These are phyloP conservation scores for Coniella lustricola DNA, from an alignment of 2,329 filamentous ascomycete species.

Conservation along the genomic window DNA sequence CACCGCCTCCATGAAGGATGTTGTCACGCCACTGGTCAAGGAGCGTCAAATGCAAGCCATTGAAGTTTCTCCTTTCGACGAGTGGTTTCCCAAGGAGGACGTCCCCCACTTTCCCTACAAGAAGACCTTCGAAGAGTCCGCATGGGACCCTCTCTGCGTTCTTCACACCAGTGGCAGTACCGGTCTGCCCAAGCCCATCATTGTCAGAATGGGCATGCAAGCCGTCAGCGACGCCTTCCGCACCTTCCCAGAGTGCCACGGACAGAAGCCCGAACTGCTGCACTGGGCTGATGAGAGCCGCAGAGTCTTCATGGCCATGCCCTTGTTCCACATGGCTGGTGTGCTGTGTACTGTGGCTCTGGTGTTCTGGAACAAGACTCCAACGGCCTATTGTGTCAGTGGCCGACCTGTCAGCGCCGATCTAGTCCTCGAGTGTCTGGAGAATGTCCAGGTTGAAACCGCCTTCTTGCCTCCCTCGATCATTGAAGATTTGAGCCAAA, in stretches of 20 bases:
- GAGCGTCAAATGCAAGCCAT: slow-evolving; percentile 32
- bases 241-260: slow-evolving; percentile 19
- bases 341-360: slow-evolving; percentile 21
- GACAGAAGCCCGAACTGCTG: not conserved
- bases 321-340: slow-evolving; percentile 32
- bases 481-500: slow-evolving; percentile 36
- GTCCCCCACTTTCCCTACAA: slow-evolving; percentile 31
- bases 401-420: slow-evolving; percentile 30
- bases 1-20: slow-evolving; percentile 22
- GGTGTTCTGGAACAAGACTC: slow-evolving; percentile 26
- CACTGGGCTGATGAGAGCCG: slow-evolving; percentile 1
- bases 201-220: slow-evolving; percentile 31
- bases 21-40: slow-evolving; percentile 31
- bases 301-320: slow-evolving; percentile 23
- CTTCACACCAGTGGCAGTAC: slow-evolving; percentile 42
- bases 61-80: slow-evolving; percentile 25
- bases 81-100: slow-evolving; percentile 30
- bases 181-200: slow-evolving; percentile 39
- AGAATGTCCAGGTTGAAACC: slow-evolving; percentile 22
- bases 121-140: slow-evolving; percentile 34
- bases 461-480: slow-evolving; percentile 31
- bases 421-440: slow-evolving; percentile 25
- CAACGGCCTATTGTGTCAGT: slow-evolving; percentile 24
- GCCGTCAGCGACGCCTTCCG: slow-evolving; percentile 28
- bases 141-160: slow-evolving; percentile 34